Base-by-base conservation (phyloP, 2,329 filamentous ascomycete genomes). In the Stemphylium vesicarium region DNA sequence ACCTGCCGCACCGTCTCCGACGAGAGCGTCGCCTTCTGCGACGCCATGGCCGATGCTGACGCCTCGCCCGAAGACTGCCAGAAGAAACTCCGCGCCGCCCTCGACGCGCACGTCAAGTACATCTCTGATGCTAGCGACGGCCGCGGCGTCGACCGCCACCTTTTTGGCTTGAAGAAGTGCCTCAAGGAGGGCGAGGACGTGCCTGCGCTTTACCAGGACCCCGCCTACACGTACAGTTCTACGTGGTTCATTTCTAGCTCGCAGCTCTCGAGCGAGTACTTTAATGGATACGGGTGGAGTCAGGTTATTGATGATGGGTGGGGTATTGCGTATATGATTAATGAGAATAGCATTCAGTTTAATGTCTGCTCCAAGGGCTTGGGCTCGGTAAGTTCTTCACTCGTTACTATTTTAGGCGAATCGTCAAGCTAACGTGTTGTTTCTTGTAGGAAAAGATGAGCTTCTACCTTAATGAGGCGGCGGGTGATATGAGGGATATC, bases 321-420 rank as follows among this genome's bases (percentile, higher is more conserved):
- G 79, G 95, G 95, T 37, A 96, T 99, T 73, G 95, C 95, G 35
- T 99, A 99, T 77, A 99, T 99, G 95, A 98, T 99, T 77, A 99
- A 99, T 75, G 94, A 98, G 83, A 96, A 97, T 78, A 96, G 92
- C 77, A 84, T 99, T 62, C 95, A 98, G 85, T 98, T 99, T 82
- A 99, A 99, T 80, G 87, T 99, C 65, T 93, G 96, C 63, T 95
- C 90, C 75, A 99, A 98, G 84, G 88, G 90, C 53, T 81, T 97
- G 44, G 95, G 94, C 39, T 91, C 89, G 56, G 74, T 75, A 74
- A 66, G 72, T 73, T 1, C 22, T 0, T 18, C 13, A 6, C 12
- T 22, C 12, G 1, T 9, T 11, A 11, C 24, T 6, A 16, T 6
- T 42, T n/a, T 6, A 29, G 9, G n/a, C 13, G 3, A 36, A 11